phyloP scores from a whole-genome alignment of 2,329 filamentous ascomycete genomes.

The Pezicula neosporulosa region DNA sequence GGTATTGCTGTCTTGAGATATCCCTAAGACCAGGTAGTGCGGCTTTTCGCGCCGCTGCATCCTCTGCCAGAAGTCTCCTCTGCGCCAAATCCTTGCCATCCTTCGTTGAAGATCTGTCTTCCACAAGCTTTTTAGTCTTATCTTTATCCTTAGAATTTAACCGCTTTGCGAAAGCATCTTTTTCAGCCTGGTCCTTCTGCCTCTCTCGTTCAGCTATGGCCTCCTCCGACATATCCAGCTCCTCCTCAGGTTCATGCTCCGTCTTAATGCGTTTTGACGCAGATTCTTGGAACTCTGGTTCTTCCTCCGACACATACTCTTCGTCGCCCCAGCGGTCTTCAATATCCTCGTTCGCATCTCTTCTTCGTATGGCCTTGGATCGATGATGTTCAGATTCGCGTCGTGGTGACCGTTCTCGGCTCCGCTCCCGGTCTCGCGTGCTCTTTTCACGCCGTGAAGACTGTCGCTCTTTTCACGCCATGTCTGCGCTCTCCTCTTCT shows the following conservation, averaged over 20 bases:
- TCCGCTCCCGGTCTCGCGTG: slow-evolving; percentile 36
- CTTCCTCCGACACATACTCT: slow-evolving; percentile 50
- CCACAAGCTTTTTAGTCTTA: slow-evolving; percentile 65
- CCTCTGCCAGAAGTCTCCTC: slow-evolving; percentile 60
- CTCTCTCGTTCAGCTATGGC: slow-evolving; percentile 54
- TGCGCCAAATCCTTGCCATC: slow-evolving; percentile 55
- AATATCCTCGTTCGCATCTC: slow-evolving; percentile 52
- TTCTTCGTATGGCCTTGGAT: slow-evolving; percentile 47
- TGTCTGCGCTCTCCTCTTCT: slow-evolving; percentile 33
- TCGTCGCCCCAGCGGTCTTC: slow-evolving; percentile 84
- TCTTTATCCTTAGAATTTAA: slow-evolving; percentile 69
- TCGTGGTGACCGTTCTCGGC: slow-evolving; percentile 28
- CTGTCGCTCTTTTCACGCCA: too few species aligned
- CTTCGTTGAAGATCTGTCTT: slow-evolving; percentile 52
- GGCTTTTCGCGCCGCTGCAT: slow-evolving; percentile 62
- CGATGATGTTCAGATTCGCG: slow-evolving; percentile 34
- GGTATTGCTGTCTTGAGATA: slow-evolving; percentile 84
- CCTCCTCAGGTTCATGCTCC: slow-evolving; percentile 47
- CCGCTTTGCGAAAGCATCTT: slow-evolving; percentile 76
- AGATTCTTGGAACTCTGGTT: slow-evolving; percentile 63
- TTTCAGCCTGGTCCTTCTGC: slow-evolving; percentile 67
- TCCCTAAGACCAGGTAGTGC: slow-evolving; percentile 80
- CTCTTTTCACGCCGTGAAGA: slow-evolving; percentile 31
- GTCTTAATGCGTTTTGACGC: slow-evolving; percentile 68
- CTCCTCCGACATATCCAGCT: slow-evolving; percentile 56